These are phyloP conservation scores for Cladophialophora psammophila DNA, from an alignment of 2,329 filamentous ascomycete genomes.

Conservation along the genomic window DNA sequence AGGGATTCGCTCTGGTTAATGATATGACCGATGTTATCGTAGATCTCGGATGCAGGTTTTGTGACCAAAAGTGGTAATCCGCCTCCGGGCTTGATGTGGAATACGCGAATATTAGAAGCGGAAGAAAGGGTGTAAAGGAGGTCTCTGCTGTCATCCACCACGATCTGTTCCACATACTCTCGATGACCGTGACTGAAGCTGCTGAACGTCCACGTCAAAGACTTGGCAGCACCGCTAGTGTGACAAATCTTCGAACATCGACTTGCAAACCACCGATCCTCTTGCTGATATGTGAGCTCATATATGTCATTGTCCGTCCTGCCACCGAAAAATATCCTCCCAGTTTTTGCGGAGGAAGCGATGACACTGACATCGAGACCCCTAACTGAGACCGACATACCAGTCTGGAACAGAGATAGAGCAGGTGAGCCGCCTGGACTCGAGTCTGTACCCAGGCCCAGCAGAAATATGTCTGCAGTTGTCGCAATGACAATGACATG, in stretches of 20 bases:
- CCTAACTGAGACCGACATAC: slow-evolving; percentile 79
- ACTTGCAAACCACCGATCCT: slow-evolving; percentile 95
- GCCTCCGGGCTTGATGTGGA: slow-evolving; percentile 75
- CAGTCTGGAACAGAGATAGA: slow-evolving; percentile 85
- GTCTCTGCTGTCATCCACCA: slow-evolving; percentile 85
- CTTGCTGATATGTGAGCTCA: slow-evolving; percentile 94
- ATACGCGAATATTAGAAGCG: slow-evolving; percentile 86
- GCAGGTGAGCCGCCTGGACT: slow-evolving; percentile 65
- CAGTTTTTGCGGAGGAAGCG: slow-evolving; percentile 76
- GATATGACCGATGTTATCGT: slow-evolving; percentile 83
- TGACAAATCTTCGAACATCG: slow-evolving; percentile 89
- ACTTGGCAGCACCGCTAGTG: slow-evolving; percentile 72
- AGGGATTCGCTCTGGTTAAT: slow-evolving; percentile 73
- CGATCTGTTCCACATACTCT: slow-evolving; percentile 75
- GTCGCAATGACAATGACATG: slow-evolving; percentile 91
- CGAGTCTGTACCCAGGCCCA: slow-evolving; percentile 76
- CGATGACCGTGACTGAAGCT: slow-evolving; percentile 32
- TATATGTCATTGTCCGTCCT: slow-evolving; percentile 83
- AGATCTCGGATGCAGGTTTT: slow-evolving; percentile 60
- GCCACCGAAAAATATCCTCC: slow-evolving; percentile 92
- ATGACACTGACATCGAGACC: slow-evolving; percentile 80
- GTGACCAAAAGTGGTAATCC: slow-evolving; percentile 63
- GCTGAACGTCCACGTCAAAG: slow-evolving; percentile 56
- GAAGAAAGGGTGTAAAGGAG: slow-evolving; percentile 92
- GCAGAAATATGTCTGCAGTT: slow-evolving; percentile 79